phyloP scores from a whole-genome alignment of 2,329 filamentous ascomycete genomes.

The Alternaria gaisen region DNA sequence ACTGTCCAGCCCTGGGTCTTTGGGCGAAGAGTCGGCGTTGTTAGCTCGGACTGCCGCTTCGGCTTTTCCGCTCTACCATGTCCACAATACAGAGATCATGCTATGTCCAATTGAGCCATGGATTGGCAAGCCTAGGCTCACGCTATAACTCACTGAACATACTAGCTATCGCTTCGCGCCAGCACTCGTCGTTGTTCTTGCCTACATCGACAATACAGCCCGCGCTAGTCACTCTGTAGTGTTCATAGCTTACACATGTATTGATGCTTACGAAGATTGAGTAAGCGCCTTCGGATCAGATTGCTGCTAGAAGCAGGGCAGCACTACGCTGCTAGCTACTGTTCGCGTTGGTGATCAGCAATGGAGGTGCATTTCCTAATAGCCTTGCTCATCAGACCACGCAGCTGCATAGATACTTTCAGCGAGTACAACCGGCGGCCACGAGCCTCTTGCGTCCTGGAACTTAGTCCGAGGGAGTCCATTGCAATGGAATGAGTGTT shows the following conservation, averaged over 20 bases:
- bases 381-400: neutral
- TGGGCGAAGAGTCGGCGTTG: neutral
- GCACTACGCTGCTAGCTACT: neutral
- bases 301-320: neutral
- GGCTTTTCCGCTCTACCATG: neutral
- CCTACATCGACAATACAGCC: neutral
- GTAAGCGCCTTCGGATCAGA: neutral
- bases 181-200: neutral
- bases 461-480: neutral
- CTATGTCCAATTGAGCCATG: neutral
- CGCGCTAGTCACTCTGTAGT: neutral
- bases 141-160: neutral
- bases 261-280: neutral
- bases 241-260: neutral
- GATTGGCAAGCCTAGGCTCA: neutral
- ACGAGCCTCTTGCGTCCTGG: neutral
- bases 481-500: neutral
- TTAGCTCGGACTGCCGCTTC: neutral
- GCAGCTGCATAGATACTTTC: neutral
- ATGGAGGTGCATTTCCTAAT: neutral
- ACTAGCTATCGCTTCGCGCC: neutral
- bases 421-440: neutral
- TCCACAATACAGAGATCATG: neutral
- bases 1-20: neutral
- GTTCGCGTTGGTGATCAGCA: neutral